Evolutionary conservation across 2,329 filamentous ascomycete species (phyloP).

Genomic region (Colletotrichum sp.): DNA sequence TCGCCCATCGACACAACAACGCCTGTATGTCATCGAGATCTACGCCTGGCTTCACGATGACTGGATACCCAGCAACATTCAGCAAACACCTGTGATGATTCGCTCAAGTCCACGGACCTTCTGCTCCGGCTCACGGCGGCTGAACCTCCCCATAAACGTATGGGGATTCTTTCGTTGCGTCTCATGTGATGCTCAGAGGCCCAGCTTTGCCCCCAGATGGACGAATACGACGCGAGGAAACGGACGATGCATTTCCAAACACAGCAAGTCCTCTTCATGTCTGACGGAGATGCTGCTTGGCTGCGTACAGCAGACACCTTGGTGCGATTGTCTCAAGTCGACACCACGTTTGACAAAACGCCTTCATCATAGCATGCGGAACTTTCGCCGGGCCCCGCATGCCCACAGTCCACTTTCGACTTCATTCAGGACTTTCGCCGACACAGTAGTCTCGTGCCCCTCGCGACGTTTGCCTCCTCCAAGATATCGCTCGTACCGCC

Average conservation of each 20-base stretch:
- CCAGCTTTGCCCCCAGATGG: not conserved
- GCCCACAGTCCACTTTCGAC: not conserved
- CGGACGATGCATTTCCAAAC: slow-evolving; percentile 8
- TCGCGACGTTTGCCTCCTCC: not conserved
- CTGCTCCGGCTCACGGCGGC: slow-evolving; percentile 4
- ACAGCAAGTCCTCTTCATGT: not conserved
- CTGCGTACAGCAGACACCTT: not conserved
- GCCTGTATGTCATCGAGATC: slow-evolving; percentile 21
- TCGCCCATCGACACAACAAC: not conserved
- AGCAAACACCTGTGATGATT: not conserved
- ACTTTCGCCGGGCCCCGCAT: not conserved
- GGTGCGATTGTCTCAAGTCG: not conserved
- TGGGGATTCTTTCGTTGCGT: not conserved
- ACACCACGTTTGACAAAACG: not conserved
- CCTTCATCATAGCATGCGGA: slow-evolving; percentile 15
- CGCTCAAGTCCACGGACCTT: slow-evolving; percentile 8
- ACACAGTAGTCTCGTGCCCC: slow-evolving; percentile 7
- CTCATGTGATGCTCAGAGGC: slow-evolving; percentile 4
- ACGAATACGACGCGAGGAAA: slow-evolving; percentile 18
- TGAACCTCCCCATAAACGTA: not conserved
- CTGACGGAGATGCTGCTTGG: not conserved
- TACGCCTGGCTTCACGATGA: not conserved
- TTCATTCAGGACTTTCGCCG: not conserved
- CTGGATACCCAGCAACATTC: not conserved
- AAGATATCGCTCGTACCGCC: not conserved